Conservation (phyloP, 2,329 filamentous ascomycete genomes). For the Colletotrichum sp. region DNA sequence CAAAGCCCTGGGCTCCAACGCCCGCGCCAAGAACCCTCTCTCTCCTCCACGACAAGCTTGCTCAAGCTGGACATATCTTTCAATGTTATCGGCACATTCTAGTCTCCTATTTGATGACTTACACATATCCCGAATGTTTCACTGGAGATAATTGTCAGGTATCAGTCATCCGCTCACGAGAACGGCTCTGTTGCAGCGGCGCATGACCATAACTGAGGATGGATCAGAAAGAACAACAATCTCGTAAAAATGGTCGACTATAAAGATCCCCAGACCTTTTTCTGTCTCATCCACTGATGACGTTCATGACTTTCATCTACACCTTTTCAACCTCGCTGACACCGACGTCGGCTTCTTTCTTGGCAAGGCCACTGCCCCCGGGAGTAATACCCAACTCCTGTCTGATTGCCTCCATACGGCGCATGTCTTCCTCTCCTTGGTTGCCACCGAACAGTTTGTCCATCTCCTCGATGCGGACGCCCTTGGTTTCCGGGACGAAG, state of each 20-base stretch:
- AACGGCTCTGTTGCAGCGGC: background rate
- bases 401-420: background rate
- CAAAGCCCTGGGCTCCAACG: background rate
- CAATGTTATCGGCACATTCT: background rate
- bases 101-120: background rate
- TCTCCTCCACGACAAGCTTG: background rate
- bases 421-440: background rate
- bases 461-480: slow-evolving; percentile 62
- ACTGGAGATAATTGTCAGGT: background rate
- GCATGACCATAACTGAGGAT: background rate
- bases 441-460: slow-evolving; percentile 44
- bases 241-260: background rate
- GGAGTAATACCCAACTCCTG: background rate
- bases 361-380: background rate
- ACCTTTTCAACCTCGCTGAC: background rate
- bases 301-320: background rate
- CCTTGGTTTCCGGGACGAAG: slow-evolving; percentile 64
- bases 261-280: background rate
- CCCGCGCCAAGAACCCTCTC: background rate
- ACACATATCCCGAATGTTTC: background rate
- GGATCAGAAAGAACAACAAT: background rate
- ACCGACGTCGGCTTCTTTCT: background rate
- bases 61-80: background rate
- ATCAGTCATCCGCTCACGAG: background rate
- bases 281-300: background rate